Percentiles rank a stretch among this genome's conserved stretches.
Evolutionary conservation across 2,329 filamentous ascomycete genomes (phyloP).

Genomic region (Orbilia blumenaviensis): DNA sequence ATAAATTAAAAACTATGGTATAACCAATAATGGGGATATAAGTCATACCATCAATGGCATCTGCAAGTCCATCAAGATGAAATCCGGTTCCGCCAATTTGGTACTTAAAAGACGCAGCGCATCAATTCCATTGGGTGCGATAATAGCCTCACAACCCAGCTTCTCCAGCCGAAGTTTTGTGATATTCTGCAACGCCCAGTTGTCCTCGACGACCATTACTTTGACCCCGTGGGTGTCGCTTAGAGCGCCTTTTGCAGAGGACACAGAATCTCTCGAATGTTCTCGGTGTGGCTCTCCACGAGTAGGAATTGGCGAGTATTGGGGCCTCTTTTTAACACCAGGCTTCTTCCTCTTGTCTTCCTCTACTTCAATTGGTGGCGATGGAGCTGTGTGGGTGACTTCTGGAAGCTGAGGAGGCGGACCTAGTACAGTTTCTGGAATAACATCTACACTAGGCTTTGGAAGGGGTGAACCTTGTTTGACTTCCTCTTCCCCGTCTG

Average conservation of each 20-base stretch:
- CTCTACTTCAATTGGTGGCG: background rate
- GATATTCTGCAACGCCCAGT: conserved; percentile 57
- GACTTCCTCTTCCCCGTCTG: conserved; percentile 40
- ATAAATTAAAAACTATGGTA: background rate
- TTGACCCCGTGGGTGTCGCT: conserved; percentile 50
- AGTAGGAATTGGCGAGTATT: conserved; percentile 32
- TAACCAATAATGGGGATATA: background rate
- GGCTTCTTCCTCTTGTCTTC: background rate
- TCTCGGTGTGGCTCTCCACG: conserved; percentile 35
- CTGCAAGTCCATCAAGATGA: conserved; percentile 58
- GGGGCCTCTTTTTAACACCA: conserved; percentile 28
- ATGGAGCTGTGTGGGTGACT: conserved; percentile 29
- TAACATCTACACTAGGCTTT: background rate
- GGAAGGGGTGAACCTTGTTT: background rate
- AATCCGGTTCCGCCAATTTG: conserved; percentile 53
- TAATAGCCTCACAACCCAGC: conserved; percentile 56
- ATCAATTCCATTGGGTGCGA: conserved; percentile 56
- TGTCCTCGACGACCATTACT: conserved; percentile 57
- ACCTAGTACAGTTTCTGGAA: background rate
- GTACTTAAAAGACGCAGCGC: conserved; percentile 55
- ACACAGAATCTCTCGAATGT: conserved; percentile 40
- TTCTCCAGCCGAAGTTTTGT: conserved; percentile 55
- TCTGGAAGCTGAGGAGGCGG: background rate
- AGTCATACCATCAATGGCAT: conserved; percentile 57
- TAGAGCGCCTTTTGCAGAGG: conserved; percentile 22